Conservation (phyloP, 2,329 filamentous ascomycete species). For the Paecilomyces variotii region DNA sequence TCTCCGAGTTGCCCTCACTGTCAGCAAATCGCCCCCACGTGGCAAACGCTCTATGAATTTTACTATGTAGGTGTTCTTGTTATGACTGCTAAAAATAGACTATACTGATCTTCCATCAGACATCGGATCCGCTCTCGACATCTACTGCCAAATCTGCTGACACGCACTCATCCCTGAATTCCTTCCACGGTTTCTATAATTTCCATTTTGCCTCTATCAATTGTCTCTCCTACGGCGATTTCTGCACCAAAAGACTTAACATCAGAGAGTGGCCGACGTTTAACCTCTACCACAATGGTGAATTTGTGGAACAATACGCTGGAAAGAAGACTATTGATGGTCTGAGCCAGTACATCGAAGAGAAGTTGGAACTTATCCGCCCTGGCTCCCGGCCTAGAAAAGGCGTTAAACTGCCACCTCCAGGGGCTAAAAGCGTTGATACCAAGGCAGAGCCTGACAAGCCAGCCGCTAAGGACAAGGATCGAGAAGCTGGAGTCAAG, state of each 20-base stretch:
- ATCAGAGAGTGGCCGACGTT: constrained; percentile 70
- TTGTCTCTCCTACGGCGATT: constrained; percentile 73
- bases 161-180: constrained; percentile 46
- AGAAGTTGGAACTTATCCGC: constrained; percentile 64
- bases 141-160: constrained; percentile 44
- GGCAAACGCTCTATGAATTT: constrained; percentile 89
- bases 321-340: constrained; percentile 61
- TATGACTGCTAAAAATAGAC: constrained; percentile 3
- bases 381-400: constrained; percentile 69
- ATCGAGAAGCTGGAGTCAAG: constrained; percentile 28
- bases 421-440: constrained; percentile 52
- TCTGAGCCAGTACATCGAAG: constrained; percentile 66
- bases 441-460: constrained; percentile 29
- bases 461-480: constrained; percentile 36
- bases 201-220: constrained; percentile 83
- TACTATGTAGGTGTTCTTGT: constrained; percentile 49
- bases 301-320: constrained; percentile 53
- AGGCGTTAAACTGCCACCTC: constrained; percentile 60
- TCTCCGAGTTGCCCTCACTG: constrained; percentile 61
- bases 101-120: constrained; percentile 41
- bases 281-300: constrained; percentile 70
- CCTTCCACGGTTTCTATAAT: constrained; percentile 76
- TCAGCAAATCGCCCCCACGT: constrained; percentile 69
- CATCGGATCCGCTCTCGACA: constrained; percentile 61
- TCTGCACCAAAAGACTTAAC: constrained; percentile 57